Conservation (phyloP, 2,329 filamentous ascomycete species). For the Claviceps purpurea region DNA sequence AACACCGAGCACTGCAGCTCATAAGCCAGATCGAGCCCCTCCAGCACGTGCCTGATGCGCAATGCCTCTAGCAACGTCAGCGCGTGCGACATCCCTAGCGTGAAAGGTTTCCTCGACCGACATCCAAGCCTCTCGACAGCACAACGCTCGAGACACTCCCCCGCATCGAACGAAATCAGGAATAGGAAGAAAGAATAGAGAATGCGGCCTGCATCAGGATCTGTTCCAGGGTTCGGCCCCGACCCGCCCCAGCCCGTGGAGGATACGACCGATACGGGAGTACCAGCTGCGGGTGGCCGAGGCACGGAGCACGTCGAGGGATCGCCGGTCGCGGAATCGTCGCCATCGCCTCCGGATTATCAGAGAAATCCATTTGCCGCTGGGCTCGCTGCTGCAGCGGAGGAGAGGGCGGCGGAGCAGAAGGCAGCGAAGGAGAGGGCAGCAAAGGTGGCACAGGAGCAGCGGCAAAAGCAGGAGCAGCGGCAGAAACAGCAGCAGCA, state of each 20-base stretch:
- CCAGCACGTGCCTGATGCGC: constrained; percentile 3
- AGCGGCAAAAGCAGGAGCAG: constrained; percentile 10
- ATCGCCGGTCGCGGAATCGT: constrained; percentile 9
- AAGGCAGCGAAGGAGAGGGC: constrained; percentile 10
- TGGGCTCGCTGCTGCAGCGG: constrained; percentile 9
- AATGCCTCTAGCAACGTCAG: constrained; percentile 7
- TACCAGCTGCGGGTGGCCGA: constrained; percentile 18
- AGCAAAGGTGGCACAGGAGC: constrained; percentile 1
- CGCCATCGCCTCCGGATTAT: constrained; percentile 9
- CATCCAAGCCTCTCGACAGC: neutral
- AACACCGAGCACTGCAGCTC: too few relatives aligned
- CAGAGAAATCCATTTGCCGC: constrained; percentile 15
- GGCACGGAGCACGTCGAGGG: constrained; percentile 24
- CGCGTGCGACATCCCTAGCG: constrained; percentile 1
- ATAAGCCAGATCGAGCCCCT: neutral
- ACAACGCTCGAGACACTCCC: neutral
- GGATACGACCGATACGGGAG: constrained; percentile 30
- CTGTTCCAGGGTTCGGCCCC: neutral
- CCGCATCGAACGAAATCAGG: neutral
- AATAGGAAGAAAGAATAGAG: constrained; percentile 9
- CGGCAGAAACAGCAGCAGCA: constrained; percentile 3
- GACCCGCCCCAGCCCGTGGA: constrained; percentile 12
- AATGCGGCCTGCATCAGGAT: constrained; percentile 20
- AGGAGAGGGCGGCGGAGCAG: constrained; percentile 5
- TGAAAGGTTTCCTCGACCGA: neutral